These are phyloP conservation scores for Xylogone sp. DNA, from an alignment of 2,329 filamentous ascomycete genomes.

Conservation along the genomic window DNA sequence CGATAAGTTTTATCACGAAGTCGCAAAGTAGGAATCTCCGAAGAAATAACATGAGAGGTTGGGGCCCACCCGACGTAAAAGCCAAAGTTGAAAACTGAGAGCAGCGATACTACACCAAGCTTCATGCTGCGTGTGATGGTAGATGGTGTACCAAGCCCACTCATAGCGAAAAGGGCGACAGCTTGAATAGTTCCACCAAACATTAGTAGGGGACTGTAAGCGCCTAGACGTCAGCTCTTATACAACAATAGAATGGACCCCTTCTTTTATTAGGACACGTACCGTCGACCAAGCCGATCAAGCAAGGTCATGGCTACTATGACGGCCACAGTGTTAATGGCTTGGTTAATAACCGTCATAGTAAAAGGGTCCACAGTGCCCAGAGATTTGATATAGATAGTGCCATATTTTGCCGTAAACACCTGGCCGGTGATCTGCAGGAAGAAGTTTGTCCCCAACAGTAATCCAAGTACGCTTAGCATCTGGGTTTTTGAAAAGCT, in stretches of 20 bases:
- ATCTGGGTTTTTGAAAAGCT: too few species aligned
- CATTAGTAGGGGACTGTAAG: constrained; percentile 18
- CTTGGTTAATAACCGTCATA: background rate
- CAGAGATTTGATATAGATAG: constrained; percentile 6
- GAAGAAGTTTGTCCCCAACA: constrained; percentile 1
- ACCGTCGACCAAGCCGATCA: constrained; percentile 3
- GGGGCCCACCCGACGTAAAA: constrained; percentile 32
- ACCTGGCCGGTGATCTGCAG: constrained; percentile 9
- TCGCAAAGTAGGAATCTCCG: constrained; percentile 29
- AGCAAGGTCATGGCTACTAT: background rate
- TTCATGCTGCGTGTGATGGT: constrained; percentile 14
- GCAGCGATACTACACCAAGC: constrained; percentile 29
- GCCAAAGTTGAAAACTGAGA: constrained; percentile 27
- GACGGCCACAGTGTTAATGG: background rate
- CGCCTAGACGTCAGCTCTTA: constrained; percentile 4
- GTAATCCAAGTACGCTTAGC: constrained; percentile 2
- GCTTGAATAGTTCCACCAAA: constrained; percentile 26
- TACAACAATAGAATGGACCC: background rate
- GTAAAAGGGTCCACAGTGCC: constrained; percentile 7
- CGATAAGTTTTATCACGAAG: constrained; percentile 17
- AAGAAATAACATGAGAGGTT: constrained; percentile 25
- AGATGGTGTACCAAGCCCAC: constrained; percentile 28
- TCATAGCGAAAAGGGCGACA: constrained; percentile 31
- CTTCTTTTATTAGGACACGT: background rate
- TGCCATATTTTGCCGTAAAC: constrained; percentile 9